Evolutionary conservation across 2,329 filamentous ascomycete species (phyloP).

Genomic region (Parafenestella ontariensis): DNA sequence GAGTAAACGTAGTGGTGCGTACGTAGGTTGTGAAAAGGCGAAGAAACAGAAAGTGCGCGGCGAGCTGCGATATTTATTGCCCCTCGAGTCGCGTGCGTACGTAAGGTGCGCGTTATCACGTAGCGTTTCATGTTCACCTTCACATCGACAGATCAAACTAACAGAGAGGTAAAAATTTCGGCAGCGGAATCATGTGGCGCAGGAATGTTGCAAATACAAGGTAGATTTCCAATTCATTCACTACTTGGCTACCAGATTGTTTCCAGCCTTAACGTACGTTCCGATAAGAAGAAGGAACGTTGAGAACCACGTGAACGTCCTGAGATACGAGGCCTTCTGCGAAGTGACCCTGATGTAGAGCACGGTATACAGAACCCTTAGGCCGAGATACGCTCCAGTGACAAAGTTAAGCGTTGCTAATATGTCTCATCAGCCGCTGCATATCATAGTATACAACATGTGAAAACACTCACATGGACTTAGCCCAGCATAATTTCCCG

Average conservation of each 20-base stretch:
- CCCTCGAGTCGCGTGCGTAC: too few relatives aligned
- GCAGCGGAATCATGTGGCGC: too few relatives aligned
- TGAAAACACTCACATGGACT: slow-evolving; percentile 16
- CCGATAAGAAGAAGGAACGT: slow-evolving; percentile 16
- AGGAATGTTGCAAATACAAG: background rate
- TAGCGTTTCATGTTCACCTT: too few relatives aligned
- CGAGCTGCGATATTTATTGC: too few relatives aligned
- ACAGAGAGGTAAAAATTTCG: too few relatives aligned
- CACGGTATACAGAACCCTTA: slow-evolving; percentile 28
- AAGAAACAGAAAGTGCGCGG: too few relatives aligned
- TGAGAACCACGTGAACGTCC: slow-evolving; percentile 22
- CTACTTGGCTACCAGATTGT: background rate
- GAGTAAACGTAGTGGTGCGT: too few relatives aligned
- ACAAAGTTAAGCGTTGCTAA: slow-evolving; percentile 31
- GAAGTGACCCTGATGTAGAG: slow-evolving; percentile 30
- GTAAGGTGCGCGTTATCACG: too few relatives aligned
- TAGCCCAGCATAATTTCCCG: slow-evolving; percentile 49
- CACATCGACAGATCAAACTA: too few relatives aligned
- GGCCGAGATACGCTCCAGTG: slow-evolving; percentile 19
- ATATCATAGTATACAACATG: too few relatives aligned
- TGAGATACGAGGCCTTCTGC: slow-evolving; percentile 22
- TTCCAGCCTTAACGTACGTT: slow-evolving; percentile 32
- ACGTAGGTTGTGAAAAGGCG: too few relatives aligned
- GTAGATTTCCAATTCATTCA: background rate
- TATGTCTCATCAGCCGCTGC: background rate